phyloP scores from a whole-genome alignment of 2,329 filamentous ascomycete species.

The Berkeleyomyces rouxiae region DNA sequence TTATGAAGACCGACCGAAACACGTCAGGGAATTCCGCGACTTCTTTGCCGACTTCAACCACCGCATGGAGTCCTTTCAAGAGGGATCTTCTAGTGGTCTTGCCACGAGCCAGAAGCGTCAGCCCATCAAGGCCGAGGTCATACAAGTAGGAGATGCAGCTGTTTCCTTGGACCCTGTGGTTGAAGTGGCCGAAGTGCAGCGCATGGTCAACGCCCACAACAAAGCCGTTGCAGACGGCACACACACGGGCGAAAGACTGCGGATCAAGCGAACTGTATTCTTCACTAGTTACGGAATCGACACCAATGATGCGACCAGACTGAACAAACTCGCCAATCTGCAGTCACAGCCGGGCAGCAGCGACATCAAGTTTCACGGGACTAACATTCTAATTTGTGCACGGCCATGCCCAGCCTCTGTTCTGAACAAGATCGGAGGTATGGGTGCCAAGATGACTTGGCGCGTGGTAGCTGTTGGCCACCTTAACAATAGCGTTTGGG shows the following conservation, averaged over 20 bases:
- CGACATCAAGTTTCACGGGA: slow-evolving; percentile 68
- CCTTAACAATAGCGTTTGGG: slow-evolving; percentile 74
- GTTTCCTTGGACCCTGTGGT: slow-evolving; percentile 59
- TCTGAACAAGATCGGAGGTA: slow-evolving; percentile 69
- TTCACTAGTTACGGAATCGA: slow-evolving; percentile 84
- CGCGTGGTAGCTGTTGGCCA: slow-evolving; percentile 60
- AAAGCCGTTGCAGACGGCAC: slow-evolving; percentile 28
- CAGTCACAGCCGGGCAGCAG: slow-evolving; percentile 44
- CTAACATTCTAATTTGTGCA: slow-evolving; percentile 79
- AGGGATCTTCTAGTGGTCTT: slow-evolving; percentile 40
- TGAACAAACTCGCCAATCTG: slow-evolving; percentile 53
- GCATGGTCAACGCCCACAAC: slow-evolving; percentile 82
- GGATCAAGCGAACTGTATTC: slow-evolving; percentile 74
- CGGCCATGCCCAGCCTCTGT: slow-evolving; percentile 56
- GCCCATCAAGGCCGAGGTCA: slow-evolving; percentile 55
- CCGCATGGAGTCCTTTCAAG: slow-evolving; percentile 18
- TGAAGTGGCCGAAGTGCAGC: slow-evolving; percentile 72
- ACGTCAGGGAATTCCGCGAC: slow-evolving; percentile 67
- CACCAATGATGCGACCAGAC: slow-evolving; percentile 50
- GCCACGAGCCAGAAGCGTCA: neutral
- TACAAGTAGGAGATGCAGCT: slow-evolving; percentile 66
- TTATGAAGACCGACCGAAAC: slow-evolving; percentile 49
- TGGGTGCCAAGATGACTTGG: slow-evolving; percentile 72
- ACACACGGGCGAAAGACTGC: slow-evolving; percentile 28
- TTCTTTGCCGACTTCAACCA: slow-evolving; percentile 67